Evolutionary conservation across 495 filamentous ascomycete species (phyloP).

Genomic region (Penicillium longicatenatum): DNA sequence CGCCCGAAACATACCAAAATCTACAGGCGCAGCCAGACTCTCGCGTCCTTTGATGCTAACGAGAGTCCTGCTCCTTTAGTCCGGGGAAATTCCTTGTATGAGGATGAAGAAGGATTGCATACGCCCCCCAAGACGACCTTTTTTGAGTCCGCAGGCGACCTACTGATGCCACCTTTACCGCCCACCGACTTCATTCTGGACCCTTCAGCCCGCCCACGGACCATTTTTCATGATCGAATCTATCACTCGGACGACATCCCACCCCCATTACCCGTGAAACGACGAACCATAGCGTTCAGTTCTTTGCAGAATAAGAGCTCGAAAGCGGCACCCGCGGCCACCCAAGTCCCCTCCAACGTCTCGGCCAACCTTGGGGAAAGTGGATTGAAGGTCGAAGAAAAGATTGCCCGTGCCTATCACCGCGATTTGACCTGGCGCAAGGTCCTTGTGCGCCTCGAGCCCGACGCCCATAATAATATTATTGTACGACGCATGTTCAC

Average conservation of each 20-base stretch:
- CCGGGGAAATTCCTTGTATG: slow-evolving; percentile 41
- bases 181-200: slow-evolving; percentile 77
- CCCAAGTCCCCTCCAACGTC: slow-evolving; percentile 9
- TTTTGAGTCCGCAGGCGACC: slow-evolving; percentile 90
- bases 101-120: slow-evolving; percentile 50
- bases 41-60: slow-evolving; percentile 42
- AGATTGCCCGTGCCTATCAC: slow-evolving; percentile 95
- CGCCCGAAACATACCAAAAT: slow-evolving; percentile 64
- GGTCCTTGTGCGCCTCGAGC: slow-evolving; percentile 90
- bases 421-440: slow-evolving; percentile 90
- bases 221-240: slow-evolving; percentile 95
- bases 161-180: slow-evolving; percentile 88
- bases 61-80: slow-evolving; percentile 35
- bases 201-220: slow-evolving; percentile 78
- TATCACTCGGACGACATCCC: slow-evolving; percentile 95
- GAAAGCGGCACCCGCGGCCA: slow-evolving; percentile 3
- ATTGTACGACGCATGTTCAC: slow-evolving; percentile 94
- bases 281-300: slow-evolving; percentile 43
- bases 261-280: slow-evolving; percentile 68
- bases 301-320: slow-evolving; percentile 43
- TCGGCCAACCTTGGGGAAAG: slow-evolving; percentile 32
- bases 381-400: slow-evolving; percentile 89
- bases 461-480: slow-evolving; percentile 98
- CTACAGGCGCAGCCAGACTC: slow-evolving; percentile 76
- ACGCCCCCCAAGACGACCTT: slow-evolving; percentile 91